A percentile compares a stretch with the other conserved stretches of the same genome.
These are phyloP conservation scores for Fusarium continuum DNA, from an alignment of 2,329 filamentous ascomycete species.

Conservation along the genomic window DNA sequence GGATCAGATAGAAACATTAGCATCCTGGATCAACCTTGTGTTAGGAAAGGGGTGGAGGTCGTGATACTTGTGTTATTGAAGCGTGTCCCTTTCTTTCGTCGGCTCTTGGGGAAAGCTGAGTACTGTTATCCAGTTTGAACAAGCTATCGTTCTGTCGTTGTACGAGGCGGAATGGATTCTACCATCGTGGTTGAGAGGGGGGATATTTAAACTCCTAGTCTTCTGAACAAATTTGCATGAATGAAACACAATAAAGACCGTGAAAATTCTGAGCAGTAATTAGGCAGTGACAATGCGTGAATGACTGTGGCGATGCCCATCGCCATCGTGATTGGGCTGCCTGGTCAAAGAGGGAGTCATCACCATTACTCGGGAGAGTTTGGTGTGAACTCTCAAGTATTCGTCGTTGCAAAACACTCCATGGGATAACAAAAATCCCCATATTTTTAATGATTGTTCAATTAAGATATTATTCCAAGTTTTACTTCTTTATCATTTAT, in stretches of 20 bases:
- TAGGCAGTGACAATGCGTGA: slow-evolving; percentile 14
- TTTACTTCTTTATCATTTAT: background rate
- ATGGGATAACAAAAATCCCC: background rate
- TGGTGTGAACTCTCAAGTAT: too few relatives aligned
- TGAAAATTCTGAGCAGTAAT: background rate
- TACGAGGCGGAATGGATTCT: background rate
- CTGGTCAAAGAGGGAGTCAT: background rate
- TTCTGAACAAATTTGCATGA: background rate
- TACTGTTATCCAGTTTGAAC: background rate
- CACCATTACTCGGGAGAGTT: background rate
- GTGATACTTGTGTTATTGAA: too few relatives aligned
- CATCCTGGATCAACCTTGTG: background rate
- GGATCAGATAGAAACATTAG: background rate
- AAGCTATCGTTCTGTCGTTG: background rate
- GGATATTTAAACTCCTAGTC: background rate
- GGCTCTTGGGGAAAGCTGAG: background rate
- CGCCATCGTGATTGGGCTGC: slow-evolving; percentile 5
- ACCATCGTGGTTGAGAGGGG: background rate
- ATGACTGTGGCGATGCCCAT: slow-evolving; percentile 16
- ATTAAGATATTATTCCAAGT: too few relatives aligned
- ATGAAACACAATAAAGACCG: background rate
- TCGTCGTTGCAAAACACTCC: background rate
- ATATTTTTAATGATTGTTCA: background rate
- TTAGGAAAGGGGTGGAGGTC: background rate
- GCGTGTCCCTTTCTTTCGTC: background rate